A percentile compares a stretch with the other conserved stretches of the same genome.
Evolutionary conservation across 2,329 filamentous ascomycete genomes (phyloP).

Genomic region (Zymoseptoria tritici): DNA sequence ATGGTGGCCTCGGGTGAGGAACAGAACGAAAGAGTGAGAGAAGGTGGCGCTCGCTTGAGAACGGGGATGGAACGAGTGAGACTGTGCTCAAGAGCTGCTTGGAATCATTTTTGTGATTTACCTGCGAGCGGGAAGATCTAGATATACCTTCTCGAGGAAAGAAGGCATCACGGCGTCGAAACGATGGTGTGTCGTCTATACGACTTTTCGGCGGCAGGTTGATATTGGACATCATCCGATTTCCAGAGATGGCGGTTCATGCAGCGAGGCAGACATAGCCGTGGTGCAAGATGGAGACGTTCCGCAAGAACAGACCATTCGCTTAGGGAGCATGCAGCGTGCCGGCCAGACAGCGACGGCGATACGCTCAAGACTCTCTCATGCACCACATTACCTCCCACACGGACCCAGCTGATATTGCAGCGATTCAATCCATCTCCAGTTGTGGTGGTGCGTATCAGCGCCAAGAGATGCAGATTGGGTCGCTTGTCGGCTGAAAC

Average conservation of each 20-base stretch:
- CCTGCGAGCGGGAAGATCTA: constrained; percentile 4
- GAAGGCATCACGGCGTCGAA: neutral
- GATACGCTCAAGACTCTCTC: neutral
- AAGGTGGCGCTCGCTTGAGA: neutral
- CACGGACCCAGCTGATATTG: neutral
- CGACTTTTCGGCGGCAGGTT: neutral
- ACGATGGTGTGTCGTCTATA: neutral
- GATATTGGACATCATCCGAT: neutral
- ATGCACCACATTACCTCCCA: neutral
- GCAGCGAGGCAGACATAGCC: neutral
- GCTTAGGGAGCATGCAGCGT: neutral
- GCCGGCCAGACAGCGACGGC: neutral
- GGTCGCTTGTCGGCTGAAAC: neutral
- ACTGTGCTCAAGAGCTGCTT: neutral
- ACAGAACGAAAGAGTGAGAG: neutral
- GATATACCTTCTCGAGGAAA: neutral
- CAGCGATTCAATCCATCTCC: neutral
- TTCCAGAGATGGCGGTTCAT: neutral
- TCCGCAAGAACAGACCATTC: neutral
- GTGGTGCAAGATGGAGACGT: neutral
- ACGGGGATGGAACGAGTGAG: neutral
- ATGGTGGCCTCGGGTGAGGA: neutral
- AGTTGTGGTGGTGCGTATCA: neutral
- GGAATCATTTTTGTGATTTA: constrained; percentile 1
- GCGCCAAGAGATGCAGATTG: neutral